Evolutionary conservation across 169 alveolate species (phyloP), one percentile per base, ranked within the genome.

Genomic region (Cryptosporidium xiaoi): DNA sequence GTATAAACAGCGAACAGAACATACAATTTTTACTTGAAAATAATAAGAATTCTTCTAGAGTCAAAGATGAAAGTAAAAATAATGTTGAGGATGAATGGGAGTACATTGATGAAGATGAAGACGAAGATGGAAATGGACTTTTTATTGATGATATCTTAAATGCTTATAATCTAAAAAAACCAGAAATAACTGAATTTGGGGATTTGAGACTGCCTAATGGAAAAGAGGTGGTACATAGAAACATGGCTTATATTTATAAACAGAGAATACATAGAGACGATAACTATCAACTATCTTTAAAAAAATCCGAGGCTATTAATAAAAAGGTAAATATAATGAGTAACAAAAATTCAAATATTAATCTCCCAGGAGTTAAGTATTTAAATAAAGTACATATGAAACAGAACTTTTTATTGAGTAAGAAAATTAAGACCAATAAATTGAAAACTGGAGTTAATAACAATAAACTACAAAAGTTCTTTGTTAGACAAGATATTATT

Each of bases 151-250:
- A 77, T 24, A 24, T 77, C 33, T 50, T 77, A 24, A 48, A 24
- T 2, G 10, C 18, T 8, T 91, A 83, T 48, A 92, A 92, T 4
- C 31, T 92, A 31, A 65, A 18, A 16, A 82, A 64, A 40, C 93
- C 95, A 7, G 51, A 62, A n/a, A 92, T 91, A 15, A 93, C 87
- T 69, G 94, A 91, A 67, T 83, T 83, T 62, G 95, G 95, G 27
- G 93, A 94, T 68, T 90, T 94, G 77, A 90, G 93, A 24, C 90
- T 94, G 18, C 97, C 97, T 15, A 93, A 94, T 82, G 97, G 97
- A 27, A 90, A 93, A 64, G 96, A 94, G 83, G 97, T 95, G 16
- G 94, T 94, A 27, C 94, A 94, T 66, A 65, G 97, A 31, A 92
- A 91, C 67, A 62, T 92, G 51, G 93, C 96, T 3, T 94, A 94